Base-by-base conservation (phyloP, 1,284 basidiomycete genomes). In the Taiwanofungus camphoratus region DNA sequence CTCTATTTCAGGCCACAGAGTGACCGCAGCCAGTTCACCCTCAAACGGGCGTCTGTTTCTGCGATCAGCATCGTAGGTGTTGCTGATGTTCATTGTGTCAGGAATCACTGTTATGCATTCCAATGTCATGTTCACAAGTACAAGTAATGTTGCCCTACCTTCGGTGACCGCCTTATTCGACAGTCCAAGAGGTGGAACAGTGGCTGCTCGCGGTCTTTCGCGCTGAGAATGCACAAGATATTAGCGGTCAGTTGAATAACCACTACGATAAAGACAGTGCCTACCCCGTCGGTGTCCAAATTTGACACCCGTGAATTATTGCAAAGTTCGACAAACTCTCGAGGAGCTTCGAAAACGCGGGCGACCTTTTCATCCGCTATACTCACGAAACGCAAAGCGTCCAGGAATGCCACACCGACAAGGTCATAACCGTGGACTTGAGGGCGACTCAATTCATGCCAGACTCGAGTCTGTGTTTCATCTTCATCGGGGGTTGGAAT, bases 1-100 rank as follows among this genome's bases (percentile, higher is more conserved):
- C 59, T 99, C 95, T 1, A 85, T 71, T 66, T 99, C 96, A 0
- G 95, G 95, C 96, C 96, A 99, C 0, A 99, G 74, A 0, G 95
- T 98, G 11, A 79, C 76, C 0, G 82, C 77, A 0, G 89, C 82
- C 1, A 99, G 74, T 62, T 90, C 82, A 35, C 86, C 82, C 61
- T 92, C 87, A 51, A 89, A 89, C 0, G 91, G 82, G 3, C 83
- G 75, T 45, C 84, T 68, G n/a, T 51, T 54, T 22, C 52, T 53
- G 9, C 56, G 50, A 5, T 46, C 39, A 20, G 46, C 46, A 27
- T 53, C 49, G 21, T 39, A 48, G 29, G 45, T 40, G 18, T 34
- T 34, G 15, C 42, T 46, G 24, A 44, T 42, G 24, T 52, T 49
- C 16, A 35, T 41, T 34, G 45, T 41, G 22, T 55, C 42, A 8